These are phyloP conservation scores for Paecilomyces variotii DNA, from an alignment of 2,329 filamentous ascomycete species.

Conservation along the genomic window DNA sequence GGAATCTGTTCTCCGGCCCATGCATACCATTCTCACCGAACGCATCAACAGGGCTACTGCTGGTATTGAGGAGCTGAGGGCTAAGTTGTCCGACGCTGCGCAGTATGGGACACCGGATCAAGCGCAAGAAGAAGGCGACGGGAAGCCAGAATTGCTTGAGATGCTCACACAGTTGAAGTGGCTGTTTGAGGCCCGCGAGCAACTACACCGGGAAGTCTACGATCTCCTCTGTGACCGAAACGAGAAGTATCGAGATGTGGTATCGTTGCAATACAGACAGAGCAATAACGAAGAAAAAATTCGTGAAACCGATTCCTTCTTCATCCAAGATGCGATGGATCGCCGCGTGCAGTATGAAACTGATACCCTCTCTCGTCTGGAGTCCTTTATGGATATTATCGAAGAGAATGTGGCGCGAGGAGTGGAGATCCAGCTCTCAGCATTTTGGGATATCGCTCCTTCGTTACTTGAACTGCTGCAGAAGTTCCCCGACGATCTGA, in stretches of 20 bases:
- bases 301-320: conserved; percentile 71
- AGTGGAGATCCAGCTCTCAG: conserved; percentile 82
- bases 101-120: conserved; percentile 65
- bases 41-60: conserved; percentile 66
- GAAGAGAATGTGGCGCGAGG: conserved; percentile 80
- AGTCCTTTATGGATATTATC: conserved; percentile 69
- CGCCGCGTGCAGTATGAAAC: conserved; percentile 63
- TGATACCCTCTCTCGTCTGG: conserved; percentile 63
- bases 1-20: conserved; percentile 68
- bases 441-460: conserved; percentile 97
- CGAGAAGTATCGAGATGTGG: conserved; percentile 74
- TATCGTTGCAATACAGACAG: conserved; percentile 72
- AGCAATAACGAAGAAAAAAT: conserved; percentile 69
- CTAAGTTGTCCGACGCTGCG: conserved; percentile 64
- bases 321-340: conserved; percentile 66
- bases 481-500: conserved; percentile 56
- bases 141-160: conserved; percentile 86
- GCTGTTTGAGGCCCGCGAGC: conserved; percentile 92
- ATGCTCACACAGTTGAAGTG: conserved; percentile 93
- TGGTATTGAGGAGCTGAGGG: conserved; percentile 68
- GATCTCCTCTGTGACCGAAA: conserved; percentile 80
- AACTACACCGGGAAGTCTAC: conserved; percentile 74
- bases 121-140: conserved; percentile 90
- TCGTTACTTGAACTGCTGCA: conserved; percentile 69
- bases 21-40: conserved; percentile 70